Evolutionary conservation across 129 eudicot species (phyloP).

Genomic region (Daucus carota): DH1_v3.0 NC_030386.2:31775001-31775500

Average conservation of each 20-base stretch:
- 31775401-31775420: background rate
- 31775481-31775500: slow-evolving; percentile 74
- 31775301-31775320: background rate
- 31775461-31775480: background rate
- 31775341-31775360: background rate
- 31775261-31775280: background rate
- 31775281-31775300: background rate
- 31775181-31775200: background rate
- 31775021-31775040: slow-evolving; percentile 99
- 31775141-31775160: slow-evolving; percentile 24
- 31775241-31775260: background rate
- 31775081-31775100: slow-evolving; percentile 99
- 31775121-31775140: slow-evolving; percentile 81
- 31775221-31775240: background rate
- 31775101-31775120: slow-evolving; percentile 97
- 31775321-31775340: background rate
- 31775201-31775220: background rate
- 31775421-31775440: background rate
- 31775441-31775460: background rate
- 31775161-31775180: background rate
- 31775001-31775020: slow-evolving; percentile 89
- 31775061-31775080: slow-evolving; percentile 99
- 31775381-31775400: background rate
- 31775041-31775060: slow-evolving; percentile 94
- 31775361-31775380: background rate